Conservation (phyloP, 1,284 basidiomycete species). For the Irpex rosettiformis region DNA sequence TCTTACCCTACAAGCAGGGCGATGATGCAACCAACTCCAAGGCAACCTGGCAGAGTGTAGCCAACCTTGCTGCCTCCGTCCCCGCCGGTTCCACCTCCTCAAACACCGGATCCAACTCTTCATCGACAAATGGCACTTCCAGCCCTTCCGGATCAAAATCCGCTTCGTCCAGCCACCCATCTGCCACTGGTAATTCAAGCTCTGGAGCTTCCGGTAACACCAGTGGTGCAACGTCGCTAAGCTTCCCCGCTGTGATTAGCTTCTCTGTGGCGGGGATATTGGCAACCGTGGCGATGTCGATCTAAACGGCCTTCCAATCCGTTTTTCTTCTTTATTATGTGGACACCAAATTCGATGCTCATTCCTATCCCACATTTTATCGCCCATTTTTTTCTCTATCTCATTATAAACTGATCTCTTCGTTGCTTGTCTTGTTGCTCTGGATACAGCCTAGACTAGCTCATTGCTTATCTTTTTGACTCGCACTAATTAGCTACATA, state of each 20-base stretch:
- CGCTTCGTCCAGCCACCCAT: conserved; percentile 1
- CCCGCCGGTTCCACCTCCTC: conserved; percentile 22
- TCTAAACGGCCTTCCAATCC: not conserved
- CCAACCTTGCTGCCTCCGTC: conserved; percentile 24
- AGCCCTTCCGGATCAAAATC: conserved; percentile 1
- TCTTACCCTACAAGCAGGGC: conserved; percentile 57
- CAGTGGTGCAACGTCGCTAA: not conserved
- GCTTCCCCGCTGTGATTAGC: not conserved
- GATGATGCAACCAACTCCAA: conserved; percentile 41
- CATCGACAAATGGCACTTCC: not conserved
- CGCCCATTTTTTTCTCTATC: not conserved
- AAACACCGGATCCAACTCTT: conserved; percentile 5
- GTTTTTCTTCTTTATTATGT: not conserved
- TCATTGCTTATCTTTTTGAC: not conserved
- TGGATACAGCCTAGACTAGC: not conserved
- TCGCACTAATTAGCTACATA: not conserved
- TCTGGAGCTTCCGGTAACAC: conserved; percentile 4
- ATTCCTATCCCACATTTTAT: not conserved
- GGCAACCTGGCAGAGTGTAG: conserved; percentile 48
- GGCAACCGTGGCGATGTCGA: not conserved
- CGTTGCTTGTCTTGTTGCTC: not conserved
- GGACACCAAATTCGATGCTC: too few relatives aligned
- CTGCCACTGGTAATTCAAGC: conserved; percentile 2
- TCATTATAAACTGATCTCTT: too few relatives aligned
- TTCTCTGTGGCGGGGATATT: not conserved